Percentiles rank a stretch among this genome's conserved stretches.
Evolutionary conservation across 306 rosid species (phyloP).

Genomic region (Castanea sativa): DNA sequence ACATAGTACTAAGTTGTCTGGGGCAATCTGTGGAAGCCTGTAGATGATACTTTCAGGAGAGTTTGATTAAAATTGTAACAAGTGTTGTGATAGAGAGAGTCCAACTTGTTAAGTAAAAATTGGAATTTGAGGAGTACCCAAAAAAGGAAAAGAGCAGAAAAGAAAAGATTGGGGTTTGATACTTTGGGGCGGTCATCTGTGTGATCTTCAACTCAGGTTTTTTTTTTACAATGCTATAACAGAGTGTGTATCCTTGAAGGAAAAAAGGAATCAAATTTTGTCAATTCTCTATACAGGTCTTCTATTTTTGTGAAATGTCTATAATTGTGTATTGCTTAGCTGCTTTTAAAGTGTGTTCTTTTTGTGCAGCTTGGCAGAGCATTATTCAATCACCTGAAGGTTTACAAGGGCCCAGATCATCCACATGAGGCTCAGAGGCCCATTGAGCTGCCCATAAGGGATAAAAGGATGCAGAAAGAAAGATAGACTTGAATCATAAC

Average conservation of each 20-base stretch:
- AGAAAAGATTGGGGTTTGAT: neutral
- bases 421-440: conserved; percentile 94
- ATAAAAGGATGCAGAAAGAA: conserved; percentile 67
- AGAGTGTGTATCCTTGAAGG: too few relatives aligned
- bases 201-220: neutral
- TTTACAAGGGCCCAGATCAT: conserved; percentile 83
- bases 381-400: conserved; percentile 91
- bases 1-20: too few relatives aligned
- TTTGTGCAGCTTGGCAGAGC: conserved; percentile 88
- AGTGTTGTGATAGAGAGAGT: too few relatives aligned
- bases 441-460: conserved; percentile 73
- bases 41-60: too few relatives aligned
- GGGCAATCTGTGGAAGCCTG: too few relatives aligned
- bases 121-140: too few relatives aligned
- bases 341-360: neutral
- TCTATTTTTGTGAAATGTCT: neutral
- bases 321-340: neutral
- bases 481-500: conserved; percentile 34
- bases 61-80: too few relatives aligned
- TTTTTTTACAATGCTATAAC: neutral
- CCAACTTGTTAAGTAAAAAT: too few relatives aligned
- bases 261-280: neutral
- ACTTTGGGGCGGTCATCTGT: neutral
- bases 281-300: neutral
- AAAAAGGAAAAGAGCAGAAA: neutral